Evolutionary conservation across 805 yeast species (phyloP).

Genomic region (Sugiyamaella chiloensis): DNA sequence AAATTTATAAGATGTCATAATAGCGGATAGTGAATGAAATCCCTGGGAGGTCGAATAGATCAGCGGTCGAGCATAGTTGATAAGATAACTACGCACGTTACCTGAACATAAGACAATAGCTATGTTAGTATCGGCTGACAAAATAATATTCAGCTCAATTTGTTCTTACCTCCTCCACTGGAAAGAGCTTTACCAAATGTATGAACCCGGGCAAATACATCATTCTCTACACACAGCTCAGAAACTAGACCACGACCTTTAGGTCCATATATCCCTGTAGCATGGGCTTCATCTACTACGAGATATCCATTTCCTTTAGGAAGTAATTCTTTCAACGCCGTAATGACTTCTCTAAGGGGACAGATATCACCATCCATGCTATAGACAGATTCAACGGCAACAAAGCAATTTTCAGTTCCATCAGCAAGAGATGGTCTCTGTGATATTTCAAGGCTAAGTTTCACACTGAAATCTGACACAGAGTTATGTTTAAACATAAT

Average conservation of each 20-base stretch:
- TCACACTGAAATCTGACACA: conserved; percentile 8
- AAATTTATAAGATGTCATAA: conserved; percentile 21
- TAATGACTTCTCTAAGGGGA: conserved; percentile 18
- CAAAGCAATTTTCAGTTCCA: conserved; percentile 17
- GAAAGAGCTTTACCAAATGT: conserved; percentile 29
- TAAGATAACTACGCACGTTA: conserved; percentile 14
- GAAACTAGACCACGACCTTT: conserved; percentile 58
- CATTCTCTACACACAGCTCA: conserved; percentile 18
- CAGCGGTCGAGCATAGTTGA: conserved; percentile 27
- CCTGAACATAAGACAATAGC: conserved; percentile 23
- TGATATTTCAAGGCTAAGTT: neutral
- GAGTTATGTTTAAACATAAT: conserved; percentile 21
- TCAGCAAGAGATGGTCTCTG: neutral
- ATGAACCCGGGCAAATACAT: conserved; percentile 21
- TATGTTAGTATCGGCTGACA: too few species aligned
- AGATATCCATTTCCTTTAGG: conserved; percentile 54
- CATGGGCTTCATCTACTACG: conserved; percentile 87
- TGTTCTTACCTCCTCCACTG: conserved; percentile 22
- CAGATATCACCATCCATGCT: conserved; percentile 29
- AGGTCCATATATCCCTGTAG: conserved; percentile 87
- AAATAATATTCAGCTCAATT: neutral
- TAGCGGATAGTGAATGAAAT: conserved; percentile 18
- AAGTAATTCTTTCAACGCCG: conserved; percentile 3
- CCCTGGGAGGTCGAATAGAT: conserved; percentile 26
- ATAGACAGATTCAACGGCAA: conserved; percentile 27